A percentile compares a stretch with the other conserved stretches of the same genome.
Evolutionary conservation across 2,329 filamentous ascomycete genomes (phyloP).

Genomic region (Fusarium sp.): DNA sequence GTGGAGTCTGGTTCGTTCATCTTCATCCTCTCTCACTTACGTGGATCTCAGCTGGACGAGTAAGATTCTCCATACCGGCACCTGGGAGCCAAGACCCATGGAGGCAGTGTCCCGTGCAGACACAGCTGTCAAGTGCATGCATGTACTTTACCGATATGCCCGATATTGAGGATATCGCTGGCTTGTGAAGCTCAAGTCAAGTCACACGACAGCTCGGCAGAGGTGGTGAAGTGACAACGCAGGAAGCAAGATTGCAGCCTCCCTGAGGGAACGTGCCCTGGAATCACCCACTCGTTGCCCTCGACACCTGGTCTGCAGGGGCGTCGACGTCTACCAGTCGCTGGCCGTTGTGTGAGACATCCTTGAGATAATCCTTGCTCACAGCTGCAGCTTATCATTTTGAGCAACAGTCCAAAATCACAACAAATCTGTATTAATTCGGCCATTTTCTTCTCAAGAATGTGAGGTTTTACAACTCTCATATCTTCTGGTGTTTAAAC

Average conservation of each 20-base stretch:
- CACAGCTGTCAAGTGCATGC: constrained; percentile 13
- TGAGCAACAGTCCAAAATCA: not conserved
- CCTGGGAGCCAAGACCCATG: constrained; percentile 13
- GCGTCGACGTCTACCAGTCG: constrained; percentile 23
- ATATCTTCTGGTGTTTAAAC: not conserved
- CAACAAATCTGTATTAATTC: not conserved
- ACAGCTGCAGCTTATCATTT: constrained; percentile 10
- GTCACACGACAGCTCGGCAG: constrained; percentile 11
- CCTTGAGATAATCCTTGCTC: constrained; percentile 24
- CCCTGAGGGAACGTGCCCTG: constrained; percentile 12
- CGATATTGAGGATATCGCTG: constrained; percentile 4
- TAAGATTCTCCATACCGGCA: constrained; percentile 27
- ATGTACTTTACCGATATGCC: not conserved
- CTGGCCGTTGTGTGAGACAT: constrained; percentile 29
- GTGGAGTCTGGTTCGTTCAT: constrained; percentile 8
- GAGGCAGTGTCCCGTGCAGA: constrained; percentile 14
- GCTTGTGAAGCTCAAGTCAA: constrained; percentile 5
- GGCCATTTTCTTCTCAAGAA: not conserved
- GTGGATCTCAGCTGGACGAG: constrained; percentile 18
- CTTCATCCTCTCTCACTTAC: constrained; percentile 27
- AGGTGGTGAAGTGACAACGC: constrained; percentile 21
- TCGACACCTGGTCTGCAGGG: constrained; percentile 31
- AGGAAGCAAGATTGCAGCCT: constrained; percentile 29
- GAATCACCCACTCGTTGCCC: constrained; percentile 25
- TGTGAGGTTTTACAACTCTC: constrained; percentile 3